phyloP scores from a whole-genome alignment of 768 basidiomycete genomes.

The Dendrothele bispora region DNA sequence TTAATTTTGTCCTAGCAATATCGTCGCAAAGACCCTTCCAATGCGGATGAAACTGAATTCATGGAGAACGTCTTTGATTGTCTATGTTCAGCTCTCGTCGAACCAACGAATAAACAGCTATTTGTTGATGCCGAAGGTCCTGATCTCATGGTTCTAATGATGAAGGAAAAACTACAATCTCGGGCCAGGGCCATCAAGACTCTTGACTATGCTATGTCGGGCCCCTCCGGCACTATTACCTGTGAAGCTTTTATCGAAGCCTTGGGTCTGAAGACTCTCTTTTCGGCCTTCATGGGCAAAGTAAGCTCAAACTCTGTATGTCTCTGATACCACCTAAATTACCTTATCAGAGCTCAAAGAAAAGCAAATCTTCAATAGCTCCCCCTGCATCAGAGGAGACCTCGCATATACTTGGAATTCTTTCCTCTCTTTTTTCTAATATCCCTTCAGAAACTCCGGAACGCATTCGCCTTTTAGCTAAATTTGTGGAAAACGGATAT shows the following conservation, averaged over 20 bases:
- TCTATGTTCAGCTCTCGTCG: conserved; percentile 82
- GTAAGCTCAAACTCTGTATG: conserved; percentile 34
- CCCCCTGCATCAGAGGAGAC: conserved; percentile 75
- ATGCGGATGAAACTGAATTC: conserved; percentile 92
- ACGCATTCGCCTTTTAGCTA: conserved; percentile 81
- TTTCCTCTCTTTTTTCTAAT: conserved; percentile 85
- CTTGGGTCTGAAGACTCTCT: conserved; percentile 85
- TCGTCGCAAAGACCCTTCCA: conserved; percentile 77
- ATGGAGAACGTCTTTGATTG: conserved; percentile 97
- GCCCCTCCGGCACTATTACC: conserved; percentile 59
- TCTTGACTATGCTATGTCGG: conserved; percentile 88
- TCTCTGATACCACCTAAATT: conserved; percentile 11
- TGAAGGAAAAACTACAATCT: conserved; percentile 90
- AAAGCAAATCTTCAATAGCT: conserved; percentile 51
- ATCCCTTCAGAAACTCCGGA: conserved; percentile 81
- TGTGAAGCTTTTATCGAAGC: conserved; percentile 89
- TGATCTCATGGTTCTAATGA: conserved; percentile 97
- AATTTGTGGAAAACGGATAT: conserved; percentile 92
- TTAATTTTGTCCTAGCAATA: conserved; percentile 61
- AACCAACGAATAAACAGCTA: conserved; percentile 72
- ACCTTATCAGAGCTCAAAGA: conserved; percentile 50
- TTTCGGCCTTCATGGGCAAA: conserved; percentile 94
- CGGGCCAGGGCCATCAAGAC: conserved; percentile 87
- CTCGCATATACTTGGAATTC: conserved; percentile 84
- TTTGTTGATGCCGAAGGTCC: conserved; percentile 93